Evolutionary conservation across 768 basidiomycete species (phyloP), one percentile per base, ranked within the genome.

Genomic region (Rhizopogon sp.): DNA sequence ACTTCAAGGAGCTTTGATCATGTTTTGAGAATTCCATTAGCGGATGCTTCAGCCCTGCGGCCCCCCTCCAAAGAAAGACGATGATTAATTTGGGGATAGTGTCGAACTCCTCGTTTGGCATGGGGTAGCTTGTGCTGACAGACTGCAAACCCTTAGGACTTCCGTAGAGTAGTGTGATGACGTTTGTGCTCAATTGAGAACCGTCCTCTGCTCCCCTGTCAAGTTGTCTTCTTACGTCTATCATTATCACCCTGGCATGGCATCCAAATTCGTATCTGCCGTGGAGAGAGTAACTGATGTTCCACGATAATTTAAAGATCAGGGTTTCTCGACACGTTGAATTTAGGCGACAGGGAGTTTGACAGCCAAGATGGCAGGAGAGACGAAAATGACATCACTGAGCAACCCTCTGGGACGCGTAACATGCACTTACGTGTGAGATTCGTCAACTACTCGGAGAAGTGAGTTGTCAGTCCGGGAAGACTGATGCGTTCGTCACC

Each of bases 1-100:
- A 29, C 10, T 16, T 39, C 20, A 33, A 49, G 53, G 31, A 37
- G 3, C 20, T 73, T 73, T 29, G 64, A 72, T 63, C 54, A 20
- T 29, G 17, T 5, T 44, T 39, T 35, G 28, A 56, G 16, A 16
- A 10, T 25, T 20, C 14, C 29, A 29, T 39, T 54, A 96, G 93
- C 82, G 88, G 53, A 95, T 95, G 93, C 79, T 97, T 16, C 93
- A 95, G 67, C 94, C 94, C 16, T 96, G 93, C 64, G 94, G 93
- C 0, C 92, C 91, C 33, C 93, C 93, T 20, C 93, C 93, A 5
- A 81, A 80, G 41, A 95, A 95, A 72, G 91, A 93, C 55, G 93
- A 96, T 33, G 87, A 88, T 65, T 85, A 13, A 20, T 49, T 33
- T 33, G 22, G 20, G 20, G 14, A 49, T 37, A 3, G 6, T 49